Evolutionary conservation across 2,329 filamentous ascomycete genomes (phyloP).

Genomic region (Scolecobasidium constrictum): DNA sequence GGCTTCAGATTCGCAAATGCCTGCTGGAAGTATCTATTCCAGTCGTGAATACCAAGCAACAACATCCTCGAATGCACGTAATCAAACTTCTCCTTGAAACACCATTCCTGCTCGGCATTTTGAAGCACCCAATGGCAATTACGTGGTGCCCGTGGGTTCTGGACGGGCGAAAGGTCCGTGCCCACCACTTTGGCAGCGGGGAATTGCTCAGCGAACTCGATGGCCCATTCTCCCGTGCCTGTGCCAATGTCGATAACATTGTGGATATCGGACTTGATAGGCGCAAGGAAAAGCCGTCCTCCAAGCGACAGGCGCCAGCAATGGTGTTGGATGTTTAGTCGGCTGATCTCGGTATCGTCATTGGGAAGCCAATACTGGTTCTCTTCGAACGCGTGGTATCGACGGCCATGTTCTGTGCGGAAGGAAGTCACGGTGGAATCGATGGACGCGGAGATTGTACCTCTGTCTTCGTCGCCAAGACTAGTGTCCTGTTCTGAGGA

Average conservation of each 20-base stretch:
- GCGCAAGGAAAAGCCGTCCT: slow-evolving; percentile 17
- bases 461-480: not conserved
- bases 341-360: slow-evolving; percentile 27
- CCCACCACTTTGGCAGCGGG: slow-evolving; percentile 25
- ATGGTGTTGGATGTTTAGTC: slow-evolving; percentile 16
- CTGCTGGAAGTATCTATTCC: slow-evolving; percentile 24
- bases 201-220: slow-evolving; percentile 29
- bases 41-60: slow-evolving; percentile 23
- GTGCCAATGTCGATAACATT: slow-evolving; percentile 31
- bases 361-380: slow-evolving; percentile 6
- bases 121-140: slow-evolving; percentile 40
- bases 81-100: slow-evolving; percentile 28
- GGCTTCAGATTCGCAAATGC: slow-evolving; percentile 28
- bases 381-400: slow-evolving; percentile 1
- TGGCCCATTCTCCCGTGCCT: slow-evolving; percentile 32
- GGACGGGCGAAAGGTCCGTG: slow-evolving; percentile 29
- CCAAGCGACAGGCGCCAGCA: slow-evolving; percentile 18
- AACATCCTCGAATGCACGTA: slow-evolving; percentile 31
- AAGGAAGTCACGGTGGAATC: not conserved
- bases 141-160: slow-evolving; percentile 22
- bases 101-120: slow-evolving; percentile 32
- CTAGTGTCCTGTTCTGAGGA: not conserved
- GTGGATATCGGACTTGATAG: slow-evolving; percentile 15
- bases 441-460: not conserved
- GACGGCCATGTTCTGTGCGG: slow-evolving; percentile 1